Evolutionary conservation across 768 basidiomycete species (phyloP), one percentile per base, ranked within the genome.

Genomic region (Boletus rex-veris): DNA sequence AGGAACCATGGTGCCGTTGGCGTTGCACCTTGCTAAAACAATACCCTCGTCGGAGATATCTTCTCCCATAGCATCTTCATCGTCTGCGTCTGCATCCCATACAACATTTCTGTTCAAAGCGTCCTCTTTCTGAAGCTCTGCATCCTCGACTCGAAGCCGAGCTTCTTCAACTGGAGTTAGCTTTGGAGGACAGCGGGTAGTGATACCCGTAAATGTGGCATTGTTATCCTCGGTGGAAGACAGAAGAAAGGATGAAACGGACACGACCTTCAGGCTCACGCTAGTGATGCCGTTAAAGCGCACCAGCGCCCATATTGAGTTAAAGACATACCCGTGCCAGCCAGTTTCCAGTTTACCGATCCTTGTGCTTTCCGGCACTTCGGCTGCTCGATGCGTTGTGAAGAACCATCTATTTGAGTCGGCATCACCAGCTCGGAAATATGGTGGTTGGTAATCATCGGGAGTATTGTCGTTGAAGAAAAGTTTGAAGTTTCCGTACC

Each of bases 401-500:
- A 93, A 88, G 63, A 81, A 88, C 83, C 87, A 91, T 53, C 75
- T 87, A 65, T 91, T 84, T 56, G 79, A 80, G n/a, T 84, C 76
- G 6, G 73, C 71, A 62, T 93, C 89, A 1, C 84, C 90, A 5
- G 86, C 71, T 52, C 80, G 78, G 63, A 93, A 93, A 66, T 85
- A 74, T 0, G 88, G 88, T 6, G 92, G 92, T 65, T 95, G 88
- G 62, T 95, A 95, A 47, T 92, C 85, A 9, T 77, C 73, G 0
- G 92, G 92, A 12, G 90, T 85, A 19, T 82, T 76, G 44, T 90
- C 84, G 14, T 86, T 87, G 67, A 92, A 94, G 65, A 87, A 91
- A 11, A 91, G 71, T 66, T 95, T 94, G 75, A 94, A 90, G 19
- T 86, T 90, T n/a, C 91, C 89, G 63, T 79, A 94, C 33, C 92